Conservation (phyloP, 495 filamentous ascomycete species). For the Penicillium cosmopolitanum region DNA sequence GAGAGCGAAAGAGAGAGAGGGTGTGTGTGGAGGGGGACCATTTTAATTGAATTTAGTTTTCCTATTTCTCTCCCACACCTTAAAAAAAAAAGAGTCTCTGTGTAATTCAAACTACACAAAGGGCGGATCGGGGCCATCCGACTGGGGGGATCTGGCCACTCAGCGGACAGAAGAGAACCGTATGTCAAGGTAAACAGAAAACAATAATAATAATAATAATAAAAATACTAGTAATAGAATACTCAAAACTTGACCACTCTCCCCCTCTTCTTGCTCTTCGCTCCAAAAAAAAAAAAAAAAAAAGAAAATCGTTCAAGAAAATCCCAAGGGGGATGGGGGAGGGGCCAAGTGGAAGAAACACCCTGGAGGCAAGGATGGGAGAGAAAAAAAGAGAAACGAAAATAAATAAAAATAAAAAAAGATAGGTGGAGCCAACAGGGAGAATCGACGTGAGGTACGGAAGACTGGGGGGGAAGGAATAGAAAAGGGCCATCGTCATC, state of each 20-base stretch:
- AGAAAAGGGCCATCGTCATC: slow-evolving; percentile 16
- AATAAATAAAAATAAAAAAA: not conserved
- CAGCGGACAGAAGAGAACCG: slow-evolving; percentile 3
- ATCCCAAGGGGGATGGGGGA: slow-evolving; percentile 18
- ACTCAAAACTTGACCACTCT: no score
- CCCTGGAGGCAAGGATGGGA: slow-evolving; percentile 32
- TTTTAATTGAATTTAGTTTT: slow-evolving; percentile 1
- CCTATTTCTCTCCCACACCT: not conserved
- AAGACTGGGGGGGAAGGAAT: not conserved
- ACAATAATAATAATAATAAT: no score
- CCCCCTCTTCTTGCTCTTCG: no score
- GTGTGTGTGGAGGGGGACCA: not conserved
- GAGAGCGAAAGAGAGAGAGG: not conserved
- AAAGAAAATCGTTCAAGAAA: slow-evolving; percentile 9
- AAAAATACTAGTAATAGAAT: not conserved
- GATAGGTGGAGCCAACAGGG: slow-evolving; percentile 36
- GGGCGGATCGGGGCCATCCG: slow-evolving; percentile 37
- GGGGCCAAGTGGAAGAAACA: slow-evolving; percentile 25
- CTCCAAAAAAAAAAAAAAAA: slow-evolving; percentile 16
- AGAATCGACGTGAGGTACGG: slow-evolving; percentile 15
- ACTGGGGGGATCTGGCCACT: slow-evolving; percentile 25
- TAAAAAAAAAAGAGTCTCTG: slow-evolving; percentile 5
- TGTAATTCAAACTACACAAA: slow-evolving; percentile 27
- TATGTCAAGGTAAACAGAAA: slow-evolving; percentile 6
- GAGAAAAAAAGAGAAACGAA: slow-evolving; percentile 1